Conservation (phyloP, 305 asterid species). For the Striga hermonthica region DNA sequence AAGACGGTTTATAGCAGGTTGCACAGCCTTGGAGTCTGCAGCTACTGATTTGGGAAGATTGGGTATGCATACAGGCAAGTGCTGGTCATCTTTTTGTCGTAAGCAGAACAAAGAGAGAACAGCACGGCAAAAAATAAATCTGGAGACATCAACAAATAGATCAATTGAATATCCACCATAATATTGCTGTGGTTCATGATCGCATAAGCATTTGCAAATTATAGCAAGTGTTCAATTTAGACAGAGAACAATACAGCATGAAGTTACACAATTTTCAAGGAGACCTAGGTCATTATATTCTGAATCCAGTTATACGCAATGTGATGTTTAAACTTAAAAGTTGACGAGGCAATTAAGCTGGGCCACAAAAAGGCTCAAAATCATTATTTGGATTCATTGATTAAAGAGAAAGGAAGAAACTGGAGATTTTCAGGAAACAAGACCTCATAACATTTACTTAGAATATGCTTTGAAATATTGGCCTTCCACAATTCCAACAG, state of each 20-base stretch:
- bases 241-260: too few species aligned
- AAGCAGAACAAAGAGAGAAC: slow-evolving; percentile 60
- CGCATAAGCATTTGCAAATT: neutral
- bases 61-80: slow-evolving; percentile 76
- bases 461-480: slow-evolving; percentile 7
- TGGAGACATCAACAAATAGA: slow-evolving; percentile 36
- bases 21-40: slow-evolving; percentile 59
- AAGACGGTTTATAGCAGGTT: slow-evolving; percentile 54
- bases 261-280: neutral
- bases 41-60: slow-evolving; percentile 68
- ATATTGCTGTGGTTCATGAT: neutral
- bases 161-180: slow-evolving; percentile 21
- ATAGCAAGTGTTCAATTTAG: too few species aligned
- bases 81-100: slow-evolving; percentile 48
- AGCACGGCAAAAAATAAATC: slow-evolving; percentile 92
- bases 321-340: neutral
- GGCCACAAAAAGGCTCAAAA: slow-evolving; percentile 21
- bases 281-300: neutral
- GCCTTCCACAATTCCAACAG: neutral
- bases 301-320: slow-evolving; percentile 7
- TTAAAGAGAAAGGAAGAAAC: slow-evolving; percentile 1
- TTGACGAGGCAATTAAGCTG: neutral
- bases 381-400: neutral
- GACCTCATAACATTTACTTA: slow-evolving; percentile 4
- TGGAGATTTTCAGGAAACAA: slow-evolving; percentile 8